Conservation (phyloP, 2,329 filamentous ascomycete species). For the Neofusicoccum sp. region DNA sequence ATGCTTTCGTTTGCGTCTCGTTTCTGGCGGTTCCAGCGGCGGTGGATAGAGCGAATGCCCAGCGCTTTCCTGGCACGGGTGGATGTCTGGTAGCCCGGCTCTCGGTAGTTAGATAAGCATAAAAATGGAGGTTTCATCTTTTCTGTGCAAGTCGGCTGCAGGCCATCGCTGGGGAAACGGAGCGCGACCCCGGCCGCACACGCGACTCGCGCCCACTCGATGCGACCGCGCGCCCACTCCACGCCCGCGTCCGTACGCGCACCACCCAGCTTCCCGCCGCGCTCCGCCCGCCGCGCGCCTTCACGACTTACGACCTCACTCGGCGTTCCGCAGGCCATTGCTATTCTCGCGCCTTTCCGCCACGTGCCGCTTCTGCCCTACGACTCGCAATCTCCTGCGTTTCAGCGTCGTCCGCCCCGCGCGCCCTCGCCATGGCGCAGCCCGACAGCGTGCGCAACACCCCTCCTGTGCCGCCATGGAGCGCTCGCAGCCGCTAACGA, state of each 20-base stretch:
- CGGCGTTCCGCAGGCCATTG: neutral
- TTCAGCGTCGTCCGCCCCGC: neutral
- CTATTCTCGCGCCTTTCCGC: slow-evolving; percentile 1
- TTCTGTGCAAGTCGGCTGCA: neutral
- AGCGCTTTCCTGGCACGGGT: slow-evolving; percentile 6
- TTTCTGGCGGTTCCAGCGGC: neutral
- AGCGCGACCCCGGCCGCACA: neutral
- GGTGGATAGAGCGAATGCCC: slow-evolving; percentile 9
- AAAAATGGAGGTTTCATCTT: slow-evolving; percentile 6
- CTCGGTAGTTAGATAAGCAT: slow-evolving; percentile 16
- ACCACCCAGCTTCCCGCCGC: neutral
- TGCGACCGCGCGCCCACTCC: slow-evolving; percentile 2
- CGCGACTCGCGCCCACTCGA: neutral
- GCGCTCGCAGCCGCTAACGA: neutral
- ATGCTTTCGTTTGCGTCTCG: slow-evolving; percentile 8
- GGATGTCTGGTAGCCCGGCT: slow-evolving; percentile 10
- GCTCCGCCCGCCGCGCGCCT: neutral
- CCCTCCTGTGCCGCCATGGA: neutral
- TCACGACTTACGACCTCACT: slow-evolving; percentile 6
- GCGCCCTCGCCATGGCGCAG: slow-evolving; percentile 4
- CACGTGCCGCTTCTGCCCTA: neutral
- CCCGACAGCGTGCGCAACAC: slow-evolving; percentile 8
- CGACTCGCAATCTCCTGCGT: neutral
- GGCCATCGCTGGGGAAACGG: slow-evolving; percentile 12
- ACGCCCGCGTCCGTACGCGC: neutral